Conservation (phyloP, 1,284 basidiomycete genomes). For the Papiliotrema flavescens region DNA sequence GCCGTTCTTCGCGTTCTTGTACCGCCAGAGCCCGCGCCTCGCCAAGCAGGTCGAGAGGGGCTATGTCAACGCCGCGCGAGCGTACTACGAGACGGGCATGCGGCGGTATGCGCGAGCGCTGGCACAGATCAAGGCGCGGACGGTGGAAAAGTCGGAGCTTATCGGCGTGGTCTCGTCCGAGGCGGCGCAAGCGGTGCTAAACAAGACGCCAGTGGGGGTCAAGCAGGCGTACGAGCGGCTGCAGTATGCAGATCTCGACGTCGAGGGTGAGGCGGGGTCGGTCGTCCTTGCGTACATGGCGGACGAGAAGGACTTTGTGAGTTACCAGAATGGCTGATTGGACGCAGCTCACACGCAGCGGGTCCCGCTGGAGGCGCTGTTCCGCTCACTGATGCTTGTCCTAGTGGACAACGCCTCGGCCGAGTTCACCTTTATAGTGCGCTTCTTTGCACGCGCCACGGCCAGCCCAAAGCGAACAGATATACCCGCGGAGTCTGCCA, state of each 20-base stretch:
- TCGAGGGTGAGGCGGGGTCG: constrained; percentile 61
- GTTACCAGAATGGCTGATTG: constrained; percentile 27
- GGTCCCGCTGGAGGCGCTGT: constrained; percentile 73
- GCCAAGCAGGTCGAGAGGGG: constrained; percentile 86
- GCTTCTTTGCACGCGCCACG: constrained; percentile 62
- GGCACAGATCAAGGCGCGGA: constrained; percentile 65
- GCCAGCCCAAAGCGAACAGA: constrained; percentile 1
- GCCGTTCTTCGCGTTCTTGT: constrained; percentile 78
- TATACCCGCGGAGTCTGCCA: constrained; percentile 27
- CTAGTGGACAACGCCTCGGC: constrained; percentile 89
- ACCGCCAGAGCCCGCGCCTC: constrained; percentile 72
- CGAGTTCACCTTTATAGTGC: constrained; percentile 79
- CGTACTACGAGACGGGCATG: constrained; percentile 96
- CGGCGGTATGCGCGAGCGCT: constrained; percentile 82
- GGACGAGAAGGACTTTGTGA: constrained; percentile 75
- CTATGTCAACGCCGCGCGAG: constrained; percentile 76
- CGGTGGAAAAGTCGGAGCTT: constrained; percentile 38
- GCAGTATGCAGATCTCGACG: constrained; percentile 59
- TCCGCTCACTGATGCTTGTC: constrained; percentile 79
- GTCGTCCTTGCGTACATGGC: constrained; percentile 79
- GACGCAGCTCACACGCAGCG: constrained; percentile 56
- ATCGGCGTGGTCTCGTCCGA: constrained; percentile 37
- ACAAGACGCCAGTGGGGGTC: constrained; percentile 49
- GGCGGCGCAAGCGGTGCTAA: constrained; percentile 16
- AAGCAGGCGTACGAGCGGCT: constrained; percentile 55